A percentile compares a stretch with the other conserved stretches of the same genome.
phyloP scores from a whole-genome alignment of 2,329 filamentous ascomycete species.

The Beauveria australis region DNA sequence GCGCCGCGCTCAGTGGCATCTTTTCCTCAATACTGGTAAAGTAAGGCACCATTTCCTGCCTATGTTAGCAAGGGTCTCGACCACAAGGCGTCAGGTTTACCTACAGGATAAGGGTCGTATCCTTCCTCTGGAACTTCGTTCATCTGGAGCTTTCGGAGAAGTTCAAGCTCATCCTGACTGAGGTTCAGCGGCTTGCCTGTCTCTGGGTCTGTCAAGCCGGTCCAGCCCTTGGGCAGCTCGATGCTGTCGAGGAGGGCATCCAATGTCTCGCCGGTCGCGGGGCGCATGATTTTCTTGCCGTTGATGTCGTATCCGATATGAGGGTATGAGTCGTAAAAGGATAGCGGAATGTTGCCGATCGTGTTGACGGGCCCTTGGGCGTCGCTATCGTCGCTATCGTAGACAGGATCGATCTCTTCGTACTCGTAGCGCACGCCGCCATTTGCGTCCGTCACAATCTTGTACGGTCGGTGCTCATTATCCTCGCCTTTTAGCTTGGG shows the following conservation, averaged over 20 bases:
- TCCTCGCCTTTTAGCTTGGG: conserved; percentile 25
- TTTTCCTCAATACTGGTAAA: conserved; percentile 85
- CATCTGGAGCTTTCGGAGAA: conserved; percentile 79
- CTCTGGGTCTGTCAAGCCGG: conserved; percentile 83
- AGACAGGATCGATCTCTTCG: conserved; percentile 85
- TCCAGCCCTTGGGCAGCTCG: conserved; percentile 95
- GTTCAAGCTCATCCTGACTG: conserved; percentile 78
- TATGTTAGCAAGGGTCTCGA: conserved; percentile 11
- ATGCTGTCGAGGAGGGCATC: conserved; percentile 94
- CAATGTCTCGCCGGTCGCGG: conserved; percentile 84
- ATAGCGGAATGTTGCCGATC: conserved; percentile 87
- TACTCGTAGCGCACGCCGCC: conserved; percentile 88
- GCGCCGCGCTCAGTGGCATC: conserved; percentile 91
- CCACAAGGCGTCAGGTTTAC: conserved; percentile 18
- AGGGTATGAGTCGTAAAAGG: conserved; percentile 95
- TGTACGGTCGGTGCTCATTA: conserved; percentile 39
- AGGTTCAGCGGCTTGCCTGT: conserved; percentile 90
- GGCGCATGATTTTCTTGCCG: conserved; percentile 94
- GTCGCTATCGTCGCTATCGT: conserved; percentile 93
- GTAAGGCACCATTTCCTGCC: conserved; percentile 76
- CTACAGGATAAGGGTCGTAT: conserved; percentile 83
- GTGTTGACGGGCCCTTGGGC: conserved; percentile 74
- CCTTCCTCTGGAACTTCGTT: conserved; percentile 81
- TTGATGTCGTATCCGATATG: conserved; percentile 99
- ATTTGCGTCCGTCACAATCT: conserved; percentile 71